Conservation (phyloP, 805 yeast genomes). For the Ogataea trehaloabstinens region DNA sequence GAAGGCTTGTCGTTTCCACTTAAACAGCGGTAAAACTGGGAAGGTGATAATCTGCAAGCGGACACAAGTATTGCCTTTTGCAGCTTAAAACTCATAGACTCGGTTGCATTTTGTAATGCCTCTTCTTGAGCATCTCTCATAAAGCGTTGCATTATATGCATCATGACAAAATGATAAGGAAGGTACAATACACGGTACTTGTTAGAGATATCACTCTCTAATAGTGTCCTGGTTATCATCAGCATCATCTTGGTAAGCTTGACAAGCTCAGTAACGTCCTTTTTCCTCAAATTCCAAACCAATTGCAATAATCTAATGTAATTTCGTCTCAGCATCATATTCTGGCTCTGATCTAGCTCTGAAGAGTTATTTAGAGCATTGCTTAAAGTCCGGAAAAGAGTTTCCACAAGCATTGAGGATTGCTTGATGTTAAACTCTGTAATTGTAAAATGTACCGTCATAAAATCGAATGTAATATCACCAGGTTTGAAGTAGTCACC, state of each 20-base stretch:
- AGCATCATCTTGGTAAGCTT: slow-evolving; percentile 17
- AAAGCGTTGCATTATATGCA: slow-evolving; percentile 18
- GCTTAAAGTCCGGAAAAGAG: slow-evolving; percentile 10
- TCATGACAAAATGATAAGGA: slow-evolving; percentile 24
- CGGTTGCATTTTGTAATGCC: slow-evolving; percentile 4
- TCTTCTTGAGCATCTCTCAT: slow-evolving; percentile 7
- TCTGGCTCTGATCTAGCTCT: slow-evolving; percentile 1
- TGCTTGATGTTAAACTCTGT: slow-evolving; percentile 9
- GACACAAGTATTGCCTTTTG: slow-evolving; percentile 15
- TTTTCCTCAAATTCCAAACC: slow-evolving; percentile 20
- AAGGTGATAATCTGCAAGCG: slow-evolving; percentile 18
- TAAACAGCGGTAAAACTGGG: slow-evolving; percentile 14
- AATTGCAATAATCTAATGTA: slow-evolving; percentile 25
- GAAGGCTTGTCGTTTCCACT: slow-evolving; percentile 9
- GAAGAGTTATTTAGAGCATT: slow-evolving; percentile 3
- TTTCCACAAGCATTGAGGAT: slow-evolving; percentile 10
- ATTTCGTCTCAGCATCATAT: slow-evolving; percentile 20
- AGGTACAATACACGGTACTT: slow-evolving; percentile 13
- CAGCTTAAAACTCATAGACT: slow-evolving; percentile 1
- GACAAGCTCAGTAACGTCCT: slow-evolving; percentile 10
- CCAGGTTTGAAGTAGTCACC: slow-evolving; percentile 16
- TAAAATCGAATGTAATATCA: slow-evolving; percentile 17
- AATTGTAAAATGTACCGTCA: slow-evolving; percentile 13
- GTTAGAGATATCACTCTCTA: slow-evolving; percentile 9
- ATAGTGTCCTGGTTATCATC: slow-evolving; percentile 7